Conservation (phyloP, 805 yeast genomes). For the Blastobotrys robertii region DNA sequence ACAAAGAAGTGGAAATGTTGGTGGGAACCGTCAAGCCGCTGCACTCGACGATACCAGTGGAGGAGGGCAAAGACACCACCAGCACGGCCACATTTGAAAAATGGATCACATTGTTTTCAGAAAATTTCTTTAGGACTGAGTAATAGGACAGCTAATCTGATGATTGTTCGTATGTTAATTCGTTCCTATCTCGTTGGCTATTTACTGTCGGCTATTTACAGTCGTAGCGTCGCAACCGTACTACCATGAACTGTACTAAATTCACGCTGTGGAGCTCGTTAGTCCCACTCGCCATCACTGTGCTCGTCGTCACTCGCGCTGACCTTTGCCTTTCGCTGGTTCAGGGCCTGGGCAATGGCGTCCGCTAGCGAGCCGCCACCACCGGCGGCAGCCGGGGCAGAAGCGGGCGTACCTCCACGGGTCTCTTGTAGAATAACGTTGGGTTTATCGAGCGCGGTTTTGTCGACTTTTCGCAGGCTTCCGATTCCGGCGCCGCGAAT, state of each 20-base stretch:
- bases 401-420: slow-evolving; percentile 44
- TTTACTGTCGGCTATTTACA: too few species aligned
- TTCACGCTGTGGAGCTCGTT: not conserved
- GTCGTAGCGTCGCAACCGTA: not conserved
- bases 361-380: slow-evolving; percentile 67
- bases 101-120: slow-evolving; percentile 4
- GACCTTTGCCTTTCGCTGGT: slow-evolving; percentile 72
- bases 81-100: slow-evolving; percentile 4
- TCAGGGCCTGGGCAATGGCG: slow-evolving; percentile 81
- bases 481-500: slow-evolving; percentile 71
- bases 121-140: slow-evolving; percentile 2
- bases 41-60: not conserved
- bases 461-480: slow-evolving; percentile 66
- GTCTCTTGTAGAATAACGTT: slow-evolving; percentile 64
- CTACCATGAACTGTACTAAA: not conserved
- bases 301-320: slow-evolving; percentile 76
- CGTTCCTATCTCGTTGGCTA: not conserved
- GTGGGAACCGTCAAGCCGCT: slow-evolving; percentile 1
- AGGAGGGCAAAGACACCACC: not conserved
- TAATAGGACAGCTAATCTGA: not conserved
- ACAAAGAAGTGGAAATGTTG: slow-evolving; percentile 1
- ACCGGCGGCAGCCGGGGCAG: slow-evolving; percentile 30
- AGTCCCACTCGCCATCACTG: slow-evolving; percentile 62
- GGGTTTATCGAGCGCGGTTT: slow-evolving; percentile 72
- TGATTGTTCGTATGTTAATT: not conserved